Evolutionary conservation across 2,329 filamentous ascomycete species (phyloP), one percentile per base, ranked within the genome.

Genomic region (Xylaria digitata): DNA sequence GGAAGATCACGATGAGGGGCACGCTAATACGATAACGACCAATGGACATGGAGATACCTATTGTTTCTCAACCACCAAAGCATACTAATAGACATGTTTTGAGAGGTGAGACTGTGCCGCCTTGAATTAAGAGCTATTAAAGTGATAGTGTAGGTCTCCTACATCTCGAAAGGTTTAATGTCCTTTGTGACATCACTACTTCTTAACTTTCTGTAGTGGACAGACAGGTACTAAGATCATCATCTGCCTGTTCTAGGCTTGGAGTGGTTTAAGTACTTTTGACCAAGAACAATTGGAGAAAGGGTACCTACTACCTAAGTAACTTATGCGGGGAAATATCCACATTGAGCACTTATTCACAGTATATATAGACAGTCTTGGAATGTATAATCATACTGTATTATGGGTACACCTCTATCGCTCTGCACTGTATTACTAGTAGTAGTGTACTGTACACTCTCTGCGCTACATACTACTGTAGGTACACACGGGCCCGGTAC

Each of bases 1-100:
- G 66, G 66, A 68, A 65, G 57, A 40, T 23, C 40, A 50, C 11
- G 42, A 50, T 56, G 65, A 67, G 65, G 65, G 65, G 65, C 65
- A 45, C 61, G 65, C 65, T 67, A 67, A 61, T 34, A 49, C 42
- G 19, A 49, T 19, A 55, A 42, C 40, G 30, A 37, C 63, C 54
- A 37, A 57, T 32, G 23, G 34, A 53, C 7, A 42, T 23, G 34
- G 34, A 26, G 11, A 19, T 19, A 40, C 7, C 11, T 34, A 26
- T 55, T 40, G 4, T 5, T 40, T 40, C 11, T 15, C 37, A 55
- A 6, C 17, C 43, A 55, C 53, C 53, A 30, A 55, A 37, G 8
- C 23, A 23, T 17, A 19, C 30, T 34, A 40, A 19, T 50, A 32
- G 19, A 50, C 32, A 17, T 48, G 7, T 57, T 6, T 34, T 43